Percentiles rank a stretch among this genome's conserved stretches.
phyloP scores from a whole-genome alignment of 2,329 filamentous ascomycete genomes.

The Mariannaea sp. region DNA sequence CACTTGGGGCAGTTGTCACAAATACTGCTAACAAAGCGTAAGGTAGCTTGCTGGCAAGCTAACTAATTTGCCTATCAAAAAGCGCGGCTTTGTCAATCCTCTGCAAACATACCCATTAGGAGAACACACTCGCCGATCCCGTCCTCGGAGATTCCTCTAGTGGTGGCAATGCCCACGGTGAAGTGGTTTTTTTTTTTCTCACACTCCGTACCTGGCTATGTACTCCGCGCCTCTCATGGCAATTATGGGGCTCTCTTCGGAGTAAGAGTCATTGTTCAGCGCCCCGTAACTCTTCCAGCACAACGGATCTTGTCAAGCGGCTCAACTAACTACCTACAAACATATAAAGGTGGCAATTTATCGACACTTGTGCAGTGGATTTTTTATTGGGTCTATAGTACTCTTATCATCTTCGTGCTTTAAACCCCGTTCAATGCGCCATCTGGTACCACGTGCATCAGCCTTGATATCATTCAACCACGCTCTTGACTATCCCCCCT shows the following conservation, averaged over 20 bases:
- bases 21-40: no score
- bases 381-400: slow-evolving; percentile 12
- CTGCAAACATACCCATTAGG: neutral
- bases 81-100: no score
- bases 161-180: no score
- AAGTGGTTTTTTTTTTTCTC: no score
- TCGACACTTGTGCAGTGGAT: slow-evolving; percentile 18
- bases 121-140: slow-evolving; percentile 1
- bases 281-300: slow-evolving; percentile 6
- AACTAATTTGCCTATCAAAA: no score
- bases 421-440: slow-evolving; percentile 29
- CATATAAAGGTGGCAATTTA: slow-evolving; percentile 4
- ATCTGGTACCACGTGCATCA: slow-evolving; percentile 32
- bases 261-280: slow-evolving; percentile 33
- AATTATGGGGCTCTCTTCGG: slow-evolving; percentile 31
- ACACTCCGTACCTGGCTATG: no score
- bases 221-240: no score
- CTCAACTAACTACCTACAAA: slow-evolving; percentile 9
- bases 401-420: slow-evolving; percentile 14
- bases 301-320: neutral
- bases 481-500: slow-evolving; percentile 17
- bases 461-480: slow-evolving; percentile 23
- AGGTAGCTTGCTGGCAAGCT: no score
- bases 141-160: slow-evolving; percentile 2
- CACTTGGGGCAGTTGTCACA: no score